These are phyloP conservation scores for Parascedosporium putredinis DNA, from an alignment of 2,329 filamentous ascomycete genomes.

Conservation along the genomic window DNA sequence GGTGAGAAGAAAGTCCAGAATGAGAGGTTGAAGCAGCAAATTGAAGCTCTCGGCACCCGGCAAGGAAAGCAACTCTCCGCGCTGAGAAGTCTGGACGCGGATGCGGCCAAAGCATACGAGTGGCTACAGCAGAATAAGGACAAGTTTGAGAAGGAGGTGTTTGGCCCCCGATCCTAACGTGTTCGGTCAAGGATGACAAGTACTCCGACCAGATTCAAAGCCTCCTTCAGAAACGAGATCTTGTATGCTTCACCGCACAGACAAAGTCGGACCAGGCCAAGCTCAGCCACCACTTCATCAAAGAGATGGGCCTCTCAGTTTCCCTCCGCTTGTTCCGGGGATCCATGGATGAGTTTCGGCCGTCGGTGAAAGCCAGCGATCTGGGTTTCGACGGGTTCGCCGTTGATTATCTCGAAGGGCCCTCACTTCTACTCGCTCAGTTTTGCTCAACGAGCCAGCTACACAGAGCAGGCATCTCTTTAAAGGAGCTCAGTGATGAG, in stretches of 20 bases:
- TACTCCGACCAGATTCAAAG: slow-evolving; percentile 49
- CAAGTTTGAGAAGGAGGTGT: slow-evolving; percentile 65
- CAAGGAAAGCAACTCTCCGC: slow-evolving; percentile 62
- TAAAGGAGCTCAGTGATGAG: slow-evolving; percentile 51
- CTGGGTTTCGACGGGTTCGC: slow-evolving; percentile 73
- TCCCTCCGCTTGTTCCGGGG: slow-evolving; percentile 55
- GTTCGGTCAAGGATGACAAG: slow-evolving; percentile 62
- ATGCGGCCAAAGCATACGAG: slow-evolving; percentile 62
- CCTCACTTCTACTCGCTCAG: slow-evolving; percentile 76
- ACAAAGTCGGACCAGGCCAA: slow-evolving; percentile 63
- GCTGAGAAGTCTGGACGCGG: slow-evolving; percentile 47
- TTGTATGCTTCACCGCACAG: slow-evolving; percentile 66
- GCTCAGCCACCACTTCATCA: slow-evolving; percentile 56
- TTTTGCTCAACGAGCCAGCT: slow-evolving; percentile 65
- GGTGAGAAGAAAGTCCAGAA: neutral
- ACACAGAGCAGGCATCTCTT: slow-evolving; percentile 56
- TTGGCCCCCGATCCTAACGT: slow-evolving; percentile 69
- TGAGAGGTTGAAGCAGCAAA: slow-evolving; percentile 31
- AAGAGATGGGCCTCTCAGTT: slow-evolving; percentile 56
- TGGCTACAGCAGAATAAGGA: slow-evolving; percentile 69
- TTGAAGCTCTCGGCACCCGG: slow-evolving; percentile 58
- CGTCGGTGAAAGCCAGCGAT: slow-evolving; percentile 36
- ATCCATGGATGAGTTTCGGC: slow-evolving; percentile 41
- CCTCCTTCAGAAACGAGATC: slow-evolving; percentile 39
- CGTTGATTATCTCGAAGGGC: slow-evolving; percentile 68